Evolutionary conservation across 208 protist genomes (phyloP).

Genomic region (Trypanosoma platydactyli): DNA sequence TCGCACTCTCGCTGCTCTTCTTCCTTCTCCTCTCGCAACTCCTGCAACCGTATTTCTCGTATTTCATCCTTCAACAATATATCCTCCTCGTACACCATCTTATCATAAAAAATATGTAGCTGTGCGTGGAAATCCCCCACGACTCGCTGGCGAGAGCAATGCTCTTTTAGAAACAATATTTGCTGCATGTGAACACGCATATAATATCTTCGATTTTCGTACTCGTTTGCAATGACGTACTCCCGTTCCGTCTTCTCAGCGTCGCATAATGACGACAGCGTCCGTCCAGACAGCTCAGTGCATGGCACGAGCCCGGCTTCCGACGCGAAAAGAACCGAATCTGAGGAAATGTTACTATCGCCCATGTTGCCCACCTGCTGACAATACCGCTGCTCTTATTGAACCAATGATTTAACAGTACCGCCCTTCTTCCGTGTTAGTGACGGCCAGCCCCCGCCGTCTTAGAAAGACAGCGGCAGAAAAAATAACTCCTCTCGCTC

Average conservation of each 20-base stretch:
- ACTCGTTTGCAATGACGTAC: conserved; percentile 4
- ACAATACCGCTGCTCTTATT: too few species aligned
- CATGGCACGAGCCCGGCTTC: not conserved
- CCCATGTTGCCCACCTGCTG: too few species aligned
- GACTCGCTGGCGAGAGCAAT: conserved; percentile 26
- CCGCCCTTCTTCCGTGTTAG: too few species aligned
- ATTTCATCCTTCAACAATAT: conserved; percentile 41
- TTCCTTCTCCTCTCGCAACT: conserved; percentile 35
- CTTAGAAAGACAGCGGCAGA: too few species aligned
- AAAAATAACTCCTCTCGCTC: too few species aligned
- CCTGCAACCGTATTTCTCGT: conserved; percentile 28
- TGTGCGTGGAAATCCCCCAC: conserved; percentile 33
- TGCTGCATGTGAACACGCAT: not conserved
- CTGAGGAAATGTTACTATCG: too few species aligned
- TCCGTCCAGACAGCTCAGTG: not conserved
- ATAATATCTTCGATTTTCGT: conserved; percentile 1
- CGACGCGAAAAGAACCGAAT: too few species aligned
- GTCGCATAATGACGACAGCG: not conserved
- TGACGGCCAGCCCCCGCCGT: too few species aligned
- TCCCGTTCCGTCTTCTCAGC: not conserved
- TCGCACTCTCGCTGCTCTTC: conserved; percentile 32
- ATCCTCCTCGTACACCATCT: conserved; percentile 46
- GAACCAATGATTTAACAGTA: too few species aligned
- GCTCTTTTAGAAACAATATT: not conserved
- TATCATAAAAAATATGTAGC: conserved; percentile 43